Evolutionary conservation across 169 alveolate genomes (phyloP).

Genomic region (Plasmodium reichenowi): DNA sequence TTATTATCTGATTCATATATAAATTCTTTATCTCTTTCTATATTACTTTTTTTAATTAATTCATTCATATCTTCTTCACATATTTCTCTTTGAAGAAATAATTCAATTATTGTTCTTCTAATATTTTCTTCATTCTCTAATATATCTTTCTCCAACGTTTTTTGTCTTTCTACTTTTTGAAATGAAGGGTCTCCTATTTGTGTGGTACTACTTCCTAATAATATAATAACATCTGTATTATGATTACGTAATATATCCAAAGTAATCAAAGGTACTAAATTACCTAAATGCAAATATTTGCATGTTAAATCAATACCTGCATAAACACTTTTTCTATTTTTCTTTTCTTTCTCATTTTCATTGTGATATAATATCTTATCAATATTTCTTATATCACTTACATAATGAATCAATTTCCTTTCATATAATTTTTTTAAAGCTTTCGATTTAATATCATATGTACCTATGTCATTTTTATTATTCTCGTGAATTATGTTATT

Average conservation of each 20-base stretch:
- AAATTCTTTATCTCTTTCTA: slow-evolving; percentile 30
- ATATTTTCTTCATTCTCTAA: slow-evolving; percentile 31
- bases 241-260: slow-evolving; percentile 81
- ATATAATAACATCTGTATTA: slow-evolving; percentile 80
- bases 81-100: slow-evolving; percentile 46
- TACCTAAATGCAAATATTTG: slow-evolving; percentile 85
- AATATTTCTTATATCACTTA: slow-evolving; percentile 21
- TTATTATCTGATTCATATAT: slow-evolving; percentile 48
- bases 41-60: slow-evolving; percentile 31
- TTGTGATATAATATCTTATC: slow-evolving; percentile 21
- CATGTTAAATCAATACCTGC: slow-evolving; percentile 86
- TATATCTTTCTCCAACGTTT: slow-evolving; percentile 24
- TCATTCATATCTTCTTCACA: slow-evolving; percentile 6
- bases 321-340: slow-evolving; percentile 29
- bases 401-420: slow-evolving; percentile 31
- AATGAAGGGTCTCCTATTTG: slow-evolving; percentile 89
- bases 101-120: background rate
- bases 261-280: slow-evolving; percentile 82
- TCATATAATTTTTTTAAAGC: slow-evolving; percentile 42
- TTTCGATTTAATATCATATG: slow-evolving; percentile 28
- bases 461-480: background rate
- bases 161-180: slow-evolving; percentile 63
- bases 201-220: slow-evolving; percentile 88
- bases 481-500: slow-evolving; percentile 1
- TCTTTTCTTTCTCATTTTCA: slow-evolving; percentile 16